A percentile compares a stretch with the other conserved stretches of the same genome.
These are phyloP conservation scores for Neoscytalidium dimidiatum DNA, from an alignment of 2,329 filamentous ascomycete species.

Conservation along the genomic window DNA sequence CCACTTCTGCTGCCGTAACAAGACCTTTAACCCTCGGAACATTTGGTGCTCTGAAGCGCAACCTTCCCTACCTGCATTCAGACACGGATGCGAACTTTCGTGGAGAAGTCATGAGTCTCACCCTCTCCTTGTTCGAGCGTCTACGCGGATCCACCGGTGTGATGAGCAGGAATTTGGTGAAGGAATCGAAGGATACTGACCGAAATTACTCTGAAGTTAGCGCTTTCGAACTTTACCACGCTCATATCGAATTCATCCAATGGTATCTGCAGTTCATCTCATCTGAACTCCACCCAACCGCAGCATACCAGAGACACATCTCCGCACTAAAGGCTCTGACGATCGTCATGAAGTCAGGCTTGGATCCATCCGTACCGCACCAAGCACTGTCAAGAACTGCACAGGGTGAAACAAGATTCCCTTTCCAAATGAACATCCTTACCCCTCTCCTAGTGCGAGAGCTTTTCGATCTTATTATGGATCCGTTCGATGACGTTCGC, in stretches of 20 bases:
- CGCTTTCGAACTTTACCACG: constrained; percentile 34
- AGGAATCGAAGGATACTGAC: neutral
- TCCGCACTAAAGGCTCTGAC: constrained; percentile 72
- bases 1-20: constrained; percentile 73
- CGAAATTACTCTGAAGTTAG: neutral
- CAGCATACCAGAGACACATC: constrained; percentile 88
- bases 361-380: constrained; percentile 54
- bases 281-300: constrained; percentile 73
- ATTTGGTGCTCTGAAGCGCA: constrained; percentile 63
- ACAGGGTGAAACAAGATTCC: constrained; percentile 52
- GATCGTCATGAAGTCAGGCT: constrained; percentile 67
- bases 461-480: constrained; percentile 77
- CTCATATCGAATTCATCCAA: constrained; percentile 65
- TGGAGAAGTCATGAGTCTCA: constrained; percentile 74
- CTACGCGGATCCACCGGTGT: constrained; percentile 48
- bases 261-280: constrained; percentile 76
- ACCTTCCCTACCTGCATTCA: constrained; percentile 72
- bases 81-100: constrained; percentile 86
- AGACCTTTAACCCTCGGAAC: constrained; percentile 67
- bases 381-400: constrained; percentile 49
- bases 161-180: constrained; percentile 26
- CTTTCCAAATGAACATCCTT: constrained; percentile 49
- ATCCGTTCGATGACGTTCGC: constrained; percentile 92
- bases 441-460: constrained; percentile 54
- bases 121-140: constrained; percentile 75